A percentile compares a stretch with the other conserved stretches of the same genome.
These are phyloP conservation scores for Mortierella sp. DNA, from an alignment of 371 early-diverging fungal species.

Conservation along the genomic window DNA sequence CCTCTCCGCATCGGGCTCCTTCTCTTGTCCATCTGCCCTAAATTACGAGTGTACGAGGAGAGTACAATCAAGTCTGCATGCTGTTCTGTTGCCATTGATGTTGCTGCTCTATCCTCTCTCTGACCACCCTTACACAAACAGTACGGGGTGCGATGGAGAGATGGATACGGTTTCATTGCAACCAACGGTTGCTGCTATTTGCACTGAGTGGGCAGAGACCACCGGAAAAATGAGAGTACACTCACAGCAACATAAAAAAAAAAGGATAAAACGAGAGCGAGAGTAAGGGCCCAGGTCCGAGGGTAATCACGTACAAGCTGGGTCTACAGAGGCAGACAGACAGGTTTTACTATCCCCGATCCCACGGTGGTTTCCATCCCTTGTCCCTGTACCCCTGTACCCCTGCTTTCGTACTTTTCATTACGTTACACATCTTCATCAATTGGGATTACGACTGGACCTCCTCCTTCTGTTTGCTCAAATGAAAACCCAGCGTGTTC, in stretches of 20 bases:
- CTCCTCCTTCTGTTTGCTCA: not conserved
- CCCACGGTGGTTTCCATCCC: not conserved
- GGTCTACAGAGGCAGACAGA: not conserved
- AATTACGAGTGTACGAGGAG: not conserved
- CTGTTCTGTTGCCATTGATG: not conserved
- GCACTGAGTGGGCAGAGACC: not conserved
- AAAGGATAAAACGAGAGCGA: not conserved
- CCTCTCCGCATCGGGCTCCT: not conserved
- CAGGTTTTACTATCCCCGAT: not conserved
- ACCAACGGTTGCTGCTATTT: not conserved
- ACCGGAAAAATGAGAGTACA: not conserved
- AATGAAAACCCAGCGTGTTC: not conserved
- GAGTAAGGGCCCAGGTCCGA: conserved; percentile 13
- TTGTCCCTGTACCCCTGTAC: not conserved
- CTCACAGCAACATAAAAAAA: not conserved
- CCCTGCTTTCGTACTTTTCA: not conserved
- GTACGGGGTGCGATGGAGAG: not conserved
- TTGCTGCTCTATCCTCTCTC: not conserved
- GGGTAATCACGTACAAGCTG: not conserved
- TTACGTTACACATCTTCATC: not conserved
- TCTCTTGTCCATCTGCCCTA: not conserved
- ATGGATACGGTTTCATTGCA: not conserved
- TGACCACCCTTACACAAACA: not conserved
- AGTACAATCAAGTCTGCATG: not conserved
- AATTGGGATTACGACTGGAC: not conserved